Conservation (phyloP, 1,284 basidiomycete genomes). For the Naganishia sp. region DNA sequence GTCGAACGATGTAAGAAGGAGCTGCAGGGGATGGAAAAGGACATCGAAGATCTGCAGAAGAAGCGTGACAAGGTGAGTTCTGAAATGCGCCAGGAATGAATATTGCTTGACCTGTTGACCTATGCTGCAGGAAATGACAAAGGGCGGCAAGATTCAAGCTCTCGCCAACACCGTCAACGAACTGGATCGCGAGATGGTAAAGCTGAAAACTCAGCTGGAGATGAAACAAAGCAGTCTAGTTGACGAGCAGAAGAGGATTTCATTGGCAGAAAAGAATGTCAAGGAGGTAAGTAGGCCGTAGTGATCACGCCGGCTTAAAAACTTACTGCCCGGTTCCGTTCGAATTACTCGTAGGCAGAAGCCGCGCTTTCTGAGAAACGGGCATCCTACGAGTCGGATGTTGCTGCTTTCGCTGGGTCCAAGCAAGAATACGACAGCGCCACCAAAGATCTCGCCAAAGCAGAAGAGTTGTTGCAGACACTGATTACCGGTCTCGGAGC, state of each 20-base stretch:
- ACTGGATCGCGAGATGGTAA: conserved; percentile 81
- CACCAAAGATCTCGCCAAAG: conserved; percentile 66
- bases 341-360: conserved; percentile 58
- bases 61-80: conserved; percentile 58
- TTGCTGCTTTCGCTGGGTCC: conserved; percentile 54
- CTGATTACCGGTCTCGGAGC: conserved; percentile 87
- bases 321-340: conserved; percentile 28
- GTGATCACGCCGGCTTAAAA: background rate
- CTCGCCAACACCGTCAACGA: conserved; percentile 76
- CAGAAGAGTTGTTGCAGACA: conserved; percentile 93
- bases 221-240: conserved; percentile 74
- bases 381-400: conserved; percentile 60
- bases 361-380: conserved; percentile 63
- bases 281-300: conserved; percentile 60
- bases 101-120: conserved; percentile 6
- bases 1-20: conserved; percentile 53
- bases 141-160: conserved; percentile 76
- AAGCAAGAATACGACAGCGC: conserved; percentile 66
- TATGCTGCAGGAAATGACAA: conserved; percentile 57
- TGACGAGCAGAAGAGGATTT: conserved; percentile 74
- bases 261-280: conserved; percentile 62
- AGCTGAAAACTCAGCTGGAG: conserved; percentile 82
- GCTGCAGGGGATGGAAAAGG: conserved; percentile 59
- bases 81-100: too few species aligned
- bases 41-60: conserved; percentile 67